These are phyloP conservation scores for Seiridium cupressi DNA, from an alignment of 2,329 filamentous ascomycete genomes.

Conservation along the genomic window DNA sequence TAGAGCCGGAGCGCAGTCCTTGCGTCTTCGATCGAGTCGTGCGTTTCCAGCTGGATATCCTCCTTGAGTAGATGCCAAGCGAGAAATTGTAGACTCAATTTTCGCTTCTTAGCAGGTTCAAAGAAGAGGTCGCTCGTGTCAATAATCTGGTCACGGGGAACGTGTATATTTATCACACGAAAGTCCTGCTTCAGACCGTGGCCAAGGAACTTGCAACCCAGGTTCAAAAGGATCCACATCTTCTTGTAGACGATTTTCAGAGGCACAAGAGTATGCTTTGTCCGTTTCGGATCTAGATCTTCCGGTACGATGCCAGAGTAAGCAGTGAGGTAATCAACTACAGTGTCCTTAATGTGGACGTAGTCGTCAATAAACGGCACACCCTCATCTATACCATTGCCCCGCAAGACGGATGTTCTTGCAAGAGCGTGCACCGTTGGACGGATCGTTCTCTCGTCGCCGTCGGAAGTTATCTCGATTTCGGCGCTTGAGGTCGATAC, in stretches of 20 bases:
- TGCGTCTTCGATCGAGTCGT: slow-evolving; percentile 95
- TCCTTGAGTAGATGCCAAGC: slow-evolving; percentile 90
- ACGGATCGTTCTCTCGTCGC: slow-evolving; percentile 85
- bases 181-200: slow-evolving; percentile 95
- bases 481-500: slow-evolving; percentile 90
- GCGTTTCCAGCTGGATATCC: slow-evolving; percentile 87
- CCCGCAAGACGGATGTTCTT: slow-evolving; percentile 87
- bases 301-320: slow-evolving; percentile 88
- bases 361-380: slow-evolving; percentile 96
- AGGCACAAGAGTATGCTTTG: slow-evolving; percentile 81
- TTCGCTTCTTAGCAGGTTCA: slow-evolving; percentile 76
- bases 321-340: slow-evolving; percentile 92
- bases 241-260: slow-evolving; percentile 97
- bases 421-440: slow-evolving; percentile 89
- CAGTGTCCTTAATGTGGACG: slow-evolving; percentile 83
- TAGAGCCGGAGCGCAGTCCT: slow-evolving; percentile 86
- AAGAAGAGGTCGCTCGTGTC: slow-evolving; percentile 94
- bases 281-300: slow-evolving; percentile 72
- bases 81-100: slow-evolving; percentile 85
- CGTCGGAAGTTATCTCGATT: slow-evolving; percentile 94
- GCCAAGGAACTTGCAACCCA: slow-evolving; percentile 90
- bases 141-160: slow-evolving; percentile 85
- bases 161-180: slow-evolving; percentile 95
- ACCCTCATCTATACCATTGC: slow-evolving; percentile 74
- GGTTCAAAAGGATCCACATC: slow-evolving; percentile 91